Conservation (phyloP, 768 basidiomycete genomes). For the Boletus pseudopeckii region DNA sequence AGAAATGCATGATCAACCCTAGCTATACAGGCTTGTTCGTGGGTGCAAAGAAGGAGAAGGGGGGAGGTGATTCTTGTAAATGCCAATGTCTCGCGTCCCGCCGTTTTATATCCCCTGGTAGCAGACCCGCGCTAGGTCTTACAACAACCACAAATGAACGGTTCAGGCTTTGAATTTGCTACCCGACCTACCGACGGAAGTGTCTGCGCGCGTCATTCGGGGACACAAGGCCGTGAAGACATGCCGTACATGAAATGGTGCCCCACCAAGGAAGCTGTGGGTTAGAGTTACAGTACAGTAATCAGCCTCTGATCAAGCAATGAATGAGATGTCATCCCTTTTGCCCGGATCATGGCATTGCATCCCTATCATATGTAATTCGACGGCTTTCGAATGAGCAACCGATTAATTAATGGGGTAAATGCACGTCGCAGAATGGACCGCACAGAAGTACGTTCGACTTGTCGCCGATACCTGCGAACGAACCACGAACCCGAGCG, state of each 20-base stretch:
- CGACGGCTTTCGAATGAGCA: neutral
- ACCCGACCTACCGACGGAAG: neutral
- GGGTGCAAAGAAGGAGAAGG: neutral
- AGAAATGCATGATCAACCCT: constrained; percentile 13
- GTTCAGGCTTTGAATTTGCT: neutral
- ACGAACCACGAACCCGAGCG: neutral
- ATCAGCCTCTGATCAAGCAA: constrained; percentile 9
- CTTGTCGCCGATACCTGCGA: neutral
- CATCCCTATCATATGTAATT: neutral
- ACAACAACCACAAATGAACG: neutral
- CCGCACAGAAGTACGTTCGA: neutral
- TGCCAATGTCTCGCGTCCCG: neutral
- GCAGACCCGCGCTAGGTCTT: neutral
- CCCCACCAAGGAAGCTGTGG: neutral
- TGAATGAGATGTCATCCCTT: neutral
- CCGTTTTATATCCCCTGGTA: constrained; percentile 18
- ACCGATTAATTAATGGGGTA: neutral
- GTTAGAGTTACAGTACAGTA: neutral
- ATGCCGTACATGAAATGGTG: neutral
- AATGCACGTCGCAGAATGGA: neutral
- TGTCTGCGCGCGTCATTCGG: constrained; percentile 3
- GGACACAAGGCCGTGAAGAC: constrained; percentile 2
- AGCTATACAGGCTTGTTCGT: neutral
- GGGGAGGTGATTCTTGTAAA: neutral
- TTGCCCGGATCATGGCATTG: neutral